Evolutionary conservation across 2,329 filamentous ascomycete species (phyloP).

Genomic region (Pseudopithomyces maydicus): DNA sequence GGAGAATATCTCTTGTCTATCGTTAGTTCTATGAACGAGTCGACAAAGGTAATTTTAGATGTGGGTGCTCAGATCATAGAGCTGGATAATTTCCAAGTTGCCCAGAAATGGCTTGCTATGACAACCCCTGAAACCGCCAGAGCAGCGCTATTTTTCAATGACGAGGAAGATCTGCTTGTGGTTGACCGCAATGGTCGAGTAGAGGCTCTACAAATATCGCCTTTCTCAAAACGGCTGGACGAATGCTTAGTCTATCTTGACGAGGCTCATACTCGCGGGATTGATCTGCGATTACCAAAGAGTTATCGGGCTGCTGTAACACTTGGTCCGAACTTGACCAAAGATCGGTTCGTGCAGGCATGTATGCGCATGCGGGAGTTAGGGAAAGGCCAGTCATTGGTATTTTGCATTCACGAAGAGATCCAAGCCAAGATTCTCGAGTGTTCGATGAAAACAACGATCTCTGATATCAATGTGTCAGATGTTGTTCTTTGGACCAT

Average conservation of each 20-base stretch:
- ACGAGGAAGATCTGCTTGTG: constrained; percentile 60
- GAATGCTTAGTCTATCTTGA: constrained; percentile 71
- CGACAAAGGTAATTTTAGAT: constrained; percentile 67
- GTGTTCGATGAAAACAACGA: constrained; percentile 5
- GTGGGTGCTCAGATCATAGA: constrained; percentile 74
- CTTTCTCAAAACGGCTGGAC: constrained; percentile 62
- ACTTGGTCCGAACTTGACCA: constrained; percentile 67
- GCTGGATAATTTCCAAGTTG: constrained; percentile 52
- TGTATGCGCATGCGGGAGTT: constrained; percentile 71
- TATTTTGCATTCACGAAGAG: constrained; percentile 65
- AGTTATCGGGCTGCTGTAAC: constrained; percentile 70
- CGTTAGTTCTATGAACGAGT: constrained; percentile 46
- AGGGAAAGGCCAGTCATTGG: constrained; percentile 67
- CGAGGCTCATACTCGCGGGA: constrained; percentile 72
- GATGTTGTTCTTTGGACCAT: constrained; percentile 68
- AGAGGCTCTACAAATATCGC: constrained; percentile 62
- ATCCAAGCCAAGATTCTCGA: constrained; percentile 60
- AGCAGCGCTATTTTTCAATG: constrained; percentile 61
- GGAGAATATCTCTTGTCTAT: constrained; percentile 52
- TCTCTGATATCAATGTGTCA: constrained; percentile 48
- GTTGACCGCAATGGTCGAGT: constrained; percentile 54
- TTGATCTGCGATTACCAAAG: constrained; percentile 66
- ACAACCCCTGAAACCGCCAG: constrained; percentile 50
- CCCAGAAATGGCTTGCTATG: constrained; percentile 55
- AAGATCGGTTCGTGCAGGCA: constrained; percentile 72